Conservation (phyloP, 2,329 filamentous ascomycete genomes). For the Cordyceps cicadae region DNA sequence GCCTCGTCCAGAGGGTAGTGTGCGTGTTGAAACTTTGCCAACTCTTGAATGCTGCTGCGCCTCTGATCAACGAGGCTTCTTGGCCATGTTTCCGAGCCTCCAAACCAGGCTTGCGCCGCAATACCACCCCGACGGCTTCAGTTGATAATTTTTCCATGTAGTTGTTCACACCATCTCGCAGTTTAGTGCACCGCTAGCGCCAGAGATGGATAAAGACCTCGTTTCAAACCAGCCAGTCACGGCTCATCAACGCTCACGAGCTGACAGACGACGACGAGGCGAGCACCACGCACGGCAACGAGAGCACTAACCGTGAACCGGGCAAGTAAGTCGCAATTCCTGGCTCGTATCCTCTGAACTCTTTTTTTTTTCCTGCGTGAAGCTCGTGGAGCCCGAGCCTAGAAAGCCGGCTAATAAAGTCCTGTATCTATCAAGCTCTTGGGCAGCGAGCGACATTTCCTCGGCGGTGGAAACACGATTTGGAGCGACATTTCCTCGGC, state of each 20-base stretch:
- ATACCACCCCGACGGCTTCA: not conserved
- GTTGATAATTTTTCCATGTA: not conserved
- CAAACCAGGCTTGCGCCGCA: not conserved
- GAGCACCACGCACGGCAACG: not conserved
- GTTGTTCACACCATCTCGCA: not conserved
- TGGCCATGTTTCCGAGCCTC: not conserved
- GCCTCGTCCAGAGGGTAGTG: not conserved
- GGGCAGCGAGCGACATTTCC: no score
- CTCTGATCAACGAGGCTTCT: not conserved
- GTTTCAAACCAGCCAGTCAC: not conserved
- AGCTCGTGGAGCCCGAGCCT: not conserved
- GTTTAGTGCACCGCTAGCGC: not conserved
- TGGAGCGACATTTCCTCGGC: no score
- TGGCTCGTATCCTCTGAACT: not conserved
- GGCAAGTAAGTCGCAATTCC: not conserved
- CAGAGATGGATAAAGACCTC: not conserved
- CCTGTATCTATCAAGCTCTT: no score
- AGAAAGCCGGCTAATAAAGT: not conserved
- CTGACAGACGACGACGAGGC: slow-evolving; percentile 1
- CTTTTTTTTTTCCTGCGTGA: not conserved
- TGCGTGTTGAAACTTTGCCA: not conserved
- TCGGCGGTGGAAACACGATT: not conserved
- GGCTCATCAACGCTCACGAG: not conserved
- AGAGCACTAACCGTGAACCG: not conserved
- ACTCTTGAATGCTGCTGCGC: not conserved